Conservation (phyloP, 225 moss, liverwort and hornwort genomes). For the Marchantia paleacea region DNA sequence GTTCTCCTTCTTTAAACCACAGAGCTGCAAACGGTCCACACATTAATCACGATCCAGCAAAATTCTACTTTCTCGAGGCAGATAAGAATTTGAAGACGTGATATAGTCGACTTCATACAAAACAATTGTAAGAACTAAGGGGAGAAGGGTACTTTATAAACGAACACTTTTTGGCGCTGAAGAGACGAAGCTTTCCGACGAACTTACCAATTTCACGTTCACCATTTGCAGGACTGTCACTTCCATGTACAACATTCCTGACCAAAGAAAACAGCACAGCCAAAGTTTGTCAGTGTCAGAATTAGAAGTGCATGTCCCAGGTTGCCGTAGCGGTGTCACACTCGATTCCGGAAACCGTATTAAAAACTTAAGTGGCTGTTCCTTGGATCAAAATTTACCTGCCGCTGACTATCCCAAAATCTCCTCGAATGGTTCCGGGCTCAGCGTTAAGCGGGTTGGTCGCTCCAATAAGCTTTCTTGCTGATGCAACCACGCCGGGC, state of each 20-base stretch:
- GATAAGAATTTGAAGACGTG: no score
- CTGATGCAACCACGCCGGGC: constrained; percentile 91
- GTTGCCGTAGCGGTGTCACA: no score
- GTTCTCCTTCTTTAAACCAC: constrained; percentile 82
- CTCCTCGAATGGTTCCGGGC: constrained; percentile 91
- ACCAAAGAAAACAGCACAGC: not conserved
- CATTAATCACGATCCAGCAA: not conserved
- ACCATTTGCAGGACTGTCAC: constrained; percentile 86
- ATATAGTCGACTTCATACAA: no score
- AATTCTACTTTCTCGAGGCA: no score
- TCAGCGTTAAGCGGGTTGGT: constrained; percentile 92
- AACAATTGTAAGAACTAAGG: no score
- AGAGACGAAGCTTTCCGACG: constrained; percentile 40
- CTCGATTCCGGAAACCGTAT: no score
- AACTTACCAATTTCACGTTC: constrained; percentile 64
- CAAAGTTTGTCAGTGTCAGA: not conserved
- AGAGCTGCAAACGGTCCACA: constrained; percentile 42
- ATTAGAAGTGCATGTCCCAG: not conserved
- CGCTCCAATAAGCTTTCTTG: constrained; percentile 87
- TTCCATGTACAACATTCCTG: constrained; percentile 88
- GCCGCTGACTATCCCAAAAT: constrained; percentile 78
- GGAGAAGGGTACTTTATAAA: no score
- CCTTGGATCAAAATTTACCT: constrained; percentile 17
- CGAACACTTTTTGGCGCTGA: not conserved
- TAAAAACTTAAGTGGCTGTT: not conserved